Evolutionary conservation across 139 green algal species (phyloP).

Genomic region (Chlamydomonas sphaeroides): DNA sequence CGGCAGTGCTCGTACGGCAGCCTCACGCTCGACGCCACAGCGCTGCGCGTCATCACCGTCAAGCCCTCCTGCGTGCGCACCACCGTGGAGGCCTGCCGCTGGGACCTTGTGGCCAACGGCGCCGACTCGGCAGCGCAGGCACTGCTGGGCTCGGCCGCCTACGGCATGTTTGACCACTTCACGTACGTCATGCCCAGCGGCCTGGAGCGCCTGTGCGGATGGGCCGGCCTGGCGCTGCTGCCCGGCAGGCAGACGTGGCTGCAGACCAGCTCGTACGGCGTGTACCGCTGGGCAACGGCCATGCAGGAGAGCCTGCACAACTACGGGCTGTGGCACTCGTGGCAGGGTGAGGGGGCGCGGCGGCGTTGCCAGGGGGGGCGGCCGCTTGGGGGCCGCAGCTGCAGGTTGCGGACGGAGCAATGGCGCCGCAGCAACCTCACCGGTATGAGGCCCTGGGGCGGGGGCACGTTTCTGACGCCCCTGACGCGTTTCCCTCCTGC

Average conservation of each 20-base stretch:
- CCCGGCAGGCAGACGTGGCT: slow-evolving; percentile 15
- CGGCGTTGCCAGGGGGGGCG: too few relatives aligned
- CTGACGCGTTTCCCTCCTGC: too few relatives aligned
- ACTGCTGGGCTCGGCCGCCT: background rate
- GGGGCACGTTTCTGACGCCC: too few relatives aligned
- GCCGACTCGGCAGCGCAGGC: background rate
- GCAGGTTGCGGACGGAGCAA: too few relatives aligned
- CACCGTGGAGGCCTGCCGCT: background rate
- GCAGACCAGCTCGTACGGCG: background rate
- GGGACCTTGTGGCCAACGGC: background rate
- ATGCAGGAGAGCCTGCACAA: slow-evolving; percentile 12
- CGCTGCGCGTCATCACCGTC: background rate
- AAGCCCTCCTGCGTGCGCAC: background rate
- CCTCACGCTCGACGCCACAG: background rate
- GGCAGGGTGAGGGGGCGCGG: background rate
- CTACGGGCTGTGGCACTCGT: slow-evolving; percentile 22
- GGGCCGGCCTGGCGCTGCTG: slow-evolving; percentile 24
- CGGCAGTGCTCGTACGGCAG: slow-evolving; percentile 20
- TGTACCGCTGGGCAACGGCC: slow-evolving; percentile 15
- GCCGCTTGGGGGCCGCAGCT: too few relatives aligned
- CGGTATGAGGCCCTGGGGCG: too few relatives aligned
- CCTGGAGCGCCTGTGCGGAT: background rate
- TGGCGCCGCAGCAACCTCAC: too few relatives aligned
- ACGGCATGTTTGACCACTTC: background rate
- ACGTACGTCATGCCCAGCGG: slow-evolving; percentile 9